Base-by-base conservation (phyloP, 2,329 filamentous ascomycete genomes). In the Tolypocladium pustulatum region DNA sequence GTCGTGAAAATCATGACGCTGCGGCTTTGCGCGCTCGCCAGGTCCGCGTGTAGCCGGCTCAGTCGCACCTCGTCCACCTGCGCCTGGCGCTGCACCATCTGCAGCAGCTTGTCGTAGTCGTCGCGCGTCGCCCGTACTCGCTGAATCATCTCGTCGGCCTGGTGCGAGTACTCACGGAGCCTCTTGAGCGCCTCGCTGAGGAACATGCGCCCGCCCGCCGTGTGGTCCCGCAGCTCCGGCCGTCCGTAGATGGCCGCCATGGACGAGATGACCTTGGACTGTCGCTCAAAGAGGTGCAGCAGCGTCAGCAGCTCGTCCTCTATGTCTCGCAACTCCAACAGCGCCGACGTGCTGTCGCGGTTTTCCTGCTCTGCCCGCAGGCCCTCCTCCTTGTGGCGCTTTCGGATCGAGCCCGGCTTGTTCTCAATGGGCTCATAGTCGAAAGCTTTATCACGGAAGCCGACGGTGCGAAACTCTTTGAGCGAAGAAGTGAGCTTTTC, bases 1-100 rank as follows among this genome's bases (percentile, higher is more conserved):
- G 77, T 83, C 10, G 83, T 87, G 68, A 87, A 86, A 61, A 87
- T 84, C 80, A 86, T 84, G 59, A 87, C 79, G 20, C 83, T 83
- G 30, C 83, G 75, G 58, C 82, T 84, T 68, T 86, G 84, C 10
- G 80, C 78, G 59, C 81, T 82, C 0, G 84, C 83, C 0, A 86
- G 78, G 62, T 87, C 83, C 1, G 84, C 83, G 63, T 87, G 82
- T 58, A 85, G 73, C 1, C 85, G 75, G 30, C 83, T 84, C 68
- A 85, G 79, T 30, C 83, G 80, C 10, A 85, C 83, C 66, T 87
- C 84, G 64, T 86, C 83, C 2, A 87, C 82, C 65, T 87, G 84
- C 0, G 84, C 83, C 64, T 87, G 83, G 20, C 84, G 82, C 66
- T 87, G 84, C 46, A 85, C 83, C 77, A 87, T 84, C 67, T 87